Evolutionary conservation across 805 yeast genomes (phyloP), one percentile per base, ranked within the genome.

Genomic region (Maudiozyma turicensis): DNA sequence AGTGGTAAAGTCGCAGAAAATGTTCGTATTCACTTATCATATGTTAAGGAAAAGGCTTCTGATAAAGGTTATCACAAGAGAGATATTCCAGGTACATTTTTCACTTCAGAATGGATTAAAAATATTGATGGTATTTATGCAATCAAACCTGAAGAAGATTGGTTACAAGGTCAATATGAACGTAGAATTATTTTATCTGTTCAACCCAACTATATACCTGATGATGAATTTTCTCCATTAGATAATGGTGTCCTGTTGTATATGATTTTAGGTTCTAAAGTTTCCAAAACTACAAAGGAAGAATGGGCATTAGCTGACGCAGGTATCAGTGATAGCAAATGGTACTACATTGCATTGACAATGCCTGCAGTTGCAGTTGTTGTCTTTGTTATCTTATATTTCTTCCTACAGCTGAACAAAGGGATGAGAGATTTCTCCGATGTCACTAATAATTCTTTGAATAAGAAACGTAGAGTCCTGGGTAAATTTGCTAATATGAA

Each of bases 41-140:
- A 77, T 55, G 75, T 85, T 34, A 78, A 75, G 59, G 89, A 83
- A 57, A 62, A 72, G 15, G 60, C 71, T 1, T 61, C 61, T 34
- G 80, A 76, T 13, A 78, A 80, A 65, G 90, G 90, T 1, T 71
- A 75, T 68, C 72, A 71, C 52, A 75, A 77, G 60, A 68, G 72
- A 60, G 71, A 66, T 47, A 52, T 74, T 20, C 48, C 49, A 13
- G 57, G 59, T 10, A 75, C 86, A 2, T 85, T 87, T 59, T 84
- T 69, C 67, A 66, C 79, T 1, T 73, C 89, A 7, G 93, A 83
- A 6, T 88, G 95, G 95, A 46, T 86, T 8, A 67, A 72, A 32
- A 76, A 74, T 53, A 70, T 69, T 26, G 75, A 76, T 50, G 96
- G 96, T 11, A 75, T 71, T 56, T 77, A 68, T 54, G 81, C 91